A percentile compares a stretch with the other conserved stretches of the same genome.
Evolutionary conservation across 2,329 filamentous ascomycete species (phyloP).

Genomic region (Neonectria coccinea): DNA sequence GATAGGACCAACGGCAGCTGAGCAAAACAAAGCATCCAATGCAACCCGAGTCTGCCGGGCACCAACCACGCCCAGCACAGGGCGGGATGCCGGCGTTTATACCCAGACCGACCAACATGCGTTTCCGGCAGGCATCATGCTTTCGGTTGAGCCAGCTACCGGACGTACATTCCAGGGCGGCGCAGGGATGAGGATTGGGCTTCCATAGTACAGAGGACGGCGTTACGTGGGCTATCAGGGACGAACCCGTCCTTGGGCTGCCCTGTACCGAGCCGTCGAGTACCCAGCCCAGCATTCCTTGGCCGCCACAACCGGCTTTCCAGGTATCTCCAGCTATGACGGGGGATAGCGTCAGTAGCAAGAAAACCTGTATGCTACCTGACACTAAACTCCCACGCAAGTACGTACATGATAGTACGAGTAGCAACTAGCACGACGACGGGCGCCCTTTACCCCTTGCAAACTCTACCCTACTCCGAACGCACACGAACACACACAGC

Average conservation of each 20-base stretch:
- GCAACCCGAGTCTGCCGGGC: neutral
- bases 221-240: no score
- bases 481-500: no score
- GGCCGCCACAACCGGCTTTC: neutral
- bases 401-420: no score
- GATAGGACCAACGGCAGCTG: neutral
- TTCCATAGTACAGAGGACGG: neutral
- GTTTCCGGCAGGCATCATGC: neutral
- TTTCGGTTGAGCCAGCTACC: neutral
- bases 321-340: neutral
- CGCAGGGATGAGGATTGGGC: neutral
- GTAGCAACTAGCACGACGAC: no score
- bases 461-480: no score
- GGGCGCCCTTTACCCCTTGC: no score
- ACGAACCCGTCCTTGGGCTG: no score
- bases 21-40: neutral
- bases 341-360: no score
- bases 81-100: conserved; percentile 1
- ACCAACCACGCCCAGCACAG: neutral
- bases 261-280: neutral
- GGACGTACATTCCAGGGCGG: neutral
- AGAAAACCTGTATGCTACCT: no score
- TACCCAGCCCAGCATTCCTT: neutral
- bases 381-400: no score
- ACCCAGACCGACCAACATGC: neutral